Evolutionary conservation across 2,329 filamentous ascomycete genomes (phyloP), one percentile per base, ranked within the genome.

Genomic region (Nannizziopsis arthrosporioides): DNA sequence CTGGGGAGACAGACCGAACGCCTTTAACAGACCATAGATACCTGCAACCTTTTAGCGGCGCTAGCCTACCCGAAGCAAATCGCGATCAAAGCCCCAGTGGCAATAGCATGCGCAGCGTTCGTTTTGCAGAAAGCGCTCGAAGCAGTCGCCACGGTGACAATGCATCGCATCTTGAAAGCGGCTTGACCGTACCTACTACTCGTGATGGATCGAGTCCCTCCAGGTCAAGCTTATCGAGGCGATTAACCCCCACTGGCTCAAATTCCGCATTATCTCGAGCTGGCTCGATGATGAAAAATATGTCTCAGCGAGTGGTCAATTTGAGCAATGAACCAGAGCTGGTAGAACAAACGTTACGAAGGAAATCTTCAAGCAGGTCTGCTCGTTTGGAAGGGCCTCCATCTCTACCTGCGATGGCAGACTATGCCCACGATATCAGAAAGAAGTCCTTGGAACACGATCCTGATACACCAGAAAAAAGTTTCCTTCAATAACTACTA

Each of bases 241-340:
- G 82, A 38, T 71, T 81, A 35, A 80, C 82, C 1, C 72, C 77
- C 1, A 81, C 81, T 14, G 74, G 76, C 7, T 74, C 78, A 9
- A 77, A 76, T 15, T 68, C 66, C 19, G 82, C 84, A 14, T 64
- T 89, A 45, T 77, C 75, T 18, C 74, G 80, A 56, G 84, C 84
- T 52, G 78, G 84, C 39, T 85, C 84, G 7, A 85, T 88, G 57
- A 78, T 89, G 66, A 78, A 84, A 54, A 80, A 80, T 56, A 94
- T 98, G 80, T 96, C 93, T 30, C 89, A 95, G 69, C 86, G 92
- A 71, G 89, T 98, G 48, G 92, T 98, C 60, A 96, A 96, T 61
- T 78, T 98, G 58, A 94, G 88, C 67, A 94, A 94, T 61, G 92
- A 96, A 59, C 83, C 82, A 3, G 86, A 95, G 57, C 70, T 85